Evolutionary conservation across 1,284 basidiomycete species (phyloP), one percentile per base, ranked within the genome.

Genomic region (Microbotryomycetes sp.): DNA sequence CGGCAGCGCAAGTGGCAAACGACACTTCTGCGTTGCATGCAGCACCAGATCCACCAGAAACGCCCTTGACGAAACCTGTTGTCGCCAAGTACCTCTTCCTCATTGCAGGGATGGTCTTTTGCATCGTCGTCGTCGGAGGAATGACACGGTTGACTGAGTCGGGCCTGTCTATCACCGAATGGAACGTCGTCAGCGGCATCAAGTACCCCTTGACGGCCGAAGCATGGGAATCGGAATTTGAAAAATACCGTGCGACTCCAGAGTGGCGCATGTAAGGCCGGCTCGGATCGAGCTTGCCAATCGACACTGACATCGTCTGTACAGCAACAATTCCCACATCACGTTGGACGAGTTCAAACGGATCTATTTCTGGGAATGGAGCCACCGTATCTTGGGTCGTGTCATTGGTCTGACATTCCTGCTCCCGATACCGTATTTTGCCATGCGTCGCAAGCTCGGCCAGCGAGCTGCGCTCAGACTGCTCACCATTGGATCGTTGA

Each of bases 351-450:
- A 97, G 72, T 99, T 99, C 80, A 98, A 98, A 77, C 82, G 81
- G 64, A 98, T 99, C 68, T 99, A 93, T 78, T 89, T 88, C 79
- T 96, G 94, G 96, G 96, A 99, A 81, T 98, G 93, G 91, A 84
- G 85, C 2, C 96, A 99, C 76, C 88, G 96, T 47, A 80, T 97
- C 56, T 84, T 97, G 53, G 96, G 96, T 18, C 87, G 96, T 58
- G 75, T 93, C 62, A 88, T 97, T 65, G 96, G 96, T 55, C 70
- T 81, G 57, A 77, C 75, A 15, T 78, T 78, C 59, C 67, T 77
- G 48, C 60, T 55, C 87, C 93, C 45, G 78, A 91, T 60, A 78
- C 83, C 59, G 89, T 93, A 80, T 93, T 93, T 76, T 79, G 82
- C 59, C 62, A 83, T 50, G 82, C 84, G 54, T 85, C 83, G 72